Percentiles rank a stretch among this genome's conserved stretches.
Conservation (phyloP, 2,329 filamentous ascomycete genomes). For the Hymenoscyphus occultus region DNA sequence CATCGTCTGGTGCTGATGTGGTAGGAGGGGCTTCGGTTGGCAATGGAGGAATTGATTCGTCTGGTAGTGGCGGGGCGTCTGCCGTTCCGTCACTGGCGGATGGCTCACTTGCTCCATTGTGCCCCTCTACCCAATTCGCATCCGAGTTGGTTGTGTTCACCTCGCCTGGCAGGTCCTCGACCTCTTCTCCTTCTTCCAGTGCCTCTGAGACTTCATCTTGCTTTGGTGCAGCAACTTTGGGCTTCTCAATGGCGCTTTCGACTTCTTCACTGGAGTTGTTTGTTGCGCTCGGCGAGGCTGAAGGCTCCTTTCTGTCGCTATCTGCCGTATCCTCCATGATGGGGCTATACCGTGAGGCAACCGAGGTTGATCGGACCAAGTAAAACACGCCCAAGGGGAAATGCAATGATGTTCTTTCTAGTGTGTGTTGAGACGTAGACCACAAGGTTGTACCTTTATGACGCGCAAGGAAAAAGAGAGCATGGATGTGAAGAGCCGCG, state of each 20-base stretch:
- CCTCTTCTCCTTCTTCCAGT: slow-evolving; percentile 32
- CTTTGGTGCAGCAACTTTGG: not conserved
- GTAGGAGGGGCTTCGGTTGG: slow-evolving; percentile 51
- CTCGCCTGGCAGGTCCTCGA: slow-evolving; percentile 13
- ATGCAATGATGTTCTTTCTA: not conserved
- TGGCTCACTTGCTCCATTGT: slow-evolving; percentile 16
- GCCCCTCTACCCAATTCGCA: slow-evolving; percentile 19
- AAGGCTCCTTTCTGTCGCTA: slow-evolving; percentile 1
- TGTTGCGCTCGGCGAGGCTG: slow-evolving; percentile 9
- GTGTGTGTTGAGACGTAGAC: not conserved
- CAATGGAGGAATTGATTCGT: slow-evolving; percentile 35
- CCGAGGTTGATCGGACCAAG: not conserved
- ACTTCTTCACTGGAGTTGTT: not conserved
- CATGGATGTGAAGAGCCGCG: not conserved
- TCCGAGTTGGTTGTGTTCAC: slow-evolving; percentile 14
- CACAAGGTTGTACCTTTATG: not conserved
- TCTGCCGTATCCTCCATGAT: not conserved
- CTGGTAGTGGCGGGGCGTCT: slow-evolving; percentile 44
- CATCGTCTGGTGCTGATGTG: slow-evolving; percentile 59
- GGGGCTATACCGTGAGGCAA: not conserved
- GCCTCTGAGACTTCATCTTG: slow-evolving; percentile 3
- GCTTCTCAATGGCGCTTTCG: not conserved
- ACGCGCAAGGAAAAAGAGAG: slow-evolving; percentile 1
- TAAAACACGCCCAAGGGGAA: not conserved
- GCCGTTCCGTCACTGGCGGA: slow-evolving; percentile 11